phyloP scores from a whole-genome alignment of 2,329 filamentous ascomycete species.

The Alternaria ventricosa region DNA sequence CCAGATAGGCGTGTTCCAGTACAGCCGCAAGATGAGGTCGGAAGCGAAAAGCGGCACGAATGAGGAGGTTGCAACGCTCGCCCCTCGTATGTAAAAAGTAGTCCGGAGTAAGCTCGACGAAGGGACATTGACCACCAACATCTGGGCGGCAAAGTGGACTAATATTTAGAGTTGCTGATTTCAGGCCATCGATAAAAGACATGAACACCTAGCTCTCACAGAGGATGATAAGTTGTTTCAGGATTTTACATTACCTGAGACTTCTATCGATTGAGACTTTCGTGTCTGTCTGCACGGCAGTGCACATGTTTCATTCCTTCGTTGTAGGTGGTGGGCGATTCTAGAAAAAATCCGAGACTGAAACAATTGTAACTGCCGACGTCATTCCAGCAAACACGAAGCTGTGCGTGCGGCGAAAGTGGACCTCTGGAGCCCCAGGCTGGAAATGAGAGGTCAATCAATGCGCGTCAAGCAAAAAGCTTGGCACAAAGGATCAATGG shows the following conservation, averaged over 20 bases:
- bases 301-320: background rate
- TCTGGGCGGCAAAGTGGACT: background rate
- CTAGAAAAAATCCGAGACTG: background rate
- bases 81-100: background rate
- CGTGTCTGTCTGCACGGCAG: background rate
- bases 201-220: background rate
- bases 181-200: background rate
- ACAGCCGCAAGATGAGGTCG: background rate
- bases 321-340: constrained; percentile 1
- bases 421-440: background rate
- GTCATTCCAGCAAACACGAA: background rate
- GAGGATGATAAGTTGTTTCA: background rate
- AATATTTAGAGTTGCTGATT: background rate
- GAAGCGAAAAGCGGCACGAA: background rate
- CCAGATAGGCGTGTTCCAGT: background rate
- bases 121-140: background rate
- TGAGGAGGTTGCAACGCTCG: background rate
- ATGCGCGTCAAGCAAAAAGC: constrained; percentile 13
- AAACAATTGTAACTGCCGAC: constrained; percentile 2
- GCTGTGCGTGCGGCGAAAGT: background rate
- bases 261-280: background rate
- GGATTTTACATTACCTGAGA: background rate
- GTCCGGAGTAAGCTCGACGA: background rate
- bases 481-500: constrained; percentile 13
- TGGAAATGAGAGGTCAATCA: constrained; percentile 19